Evolutionary conservation across 2,329 filamentous ascomycete genomes (phyloP), one percentile per base, ranked within the genome.

Genomic region (Pseudocercospora musae): DNA sequence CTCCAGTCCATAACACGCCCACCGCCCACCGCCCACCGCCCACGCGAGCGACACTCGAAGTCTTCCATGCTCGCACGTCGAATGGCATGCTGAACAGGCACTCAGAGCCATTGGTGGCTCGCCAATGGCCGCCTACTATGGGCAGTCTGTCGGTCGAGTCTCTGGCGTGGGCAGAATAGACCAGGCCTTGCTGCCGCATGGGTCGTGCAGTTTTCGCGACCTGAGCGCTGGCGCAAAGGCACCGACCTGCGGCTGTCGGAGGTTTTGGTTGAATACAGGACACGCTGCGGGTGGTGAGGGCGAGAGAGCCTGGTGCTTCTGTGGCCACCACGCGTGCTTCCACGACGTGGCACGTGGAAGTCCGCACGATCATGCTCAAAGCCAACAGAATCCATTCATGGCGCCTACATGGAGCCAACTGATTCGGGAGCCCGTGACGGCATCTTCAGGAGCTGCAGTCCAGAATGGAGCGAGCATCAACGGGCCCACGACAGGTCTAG

Each of bases 251-350:
- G 82, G 82, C 49, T 85, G 83, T 72, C 76, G 77, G 62, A 78
- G 82, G 57, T 85, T 85, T 68, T 85, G 81, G 80, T 70, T 72
- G 64, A 71, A 74, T 60, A 63, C 59, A 11, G 61, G 57, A 11
- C 60, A 55, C 25, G 66, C 48, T 23, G 59, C 71, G 50, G 63
- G 72, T 58, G 69, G 69, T 25, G 55, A 58, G 11, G 54, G 60
- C 11, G 67, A 78, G 40, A 69, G 71, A 65, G 74, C 79, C 2
- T 78, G 71, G 74, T 85, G 83, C 72, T 79, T 81, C 59, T 85
- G 83, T 68, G 80, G 80, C 44, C 83, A 85, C 71, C 83, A 85
- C 77, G 82, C 82, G 6, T 85, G 83, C 72, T 85, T 81, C 70
- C 83, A 85, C 73, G 25, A 52, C 25, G 31, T 52, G n/a, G 48